These are phyloP conservation scores for Scutellaria baicalensis DNA, from an alignment of 257 asterid species.

Conservation along the genomic window DNA sequence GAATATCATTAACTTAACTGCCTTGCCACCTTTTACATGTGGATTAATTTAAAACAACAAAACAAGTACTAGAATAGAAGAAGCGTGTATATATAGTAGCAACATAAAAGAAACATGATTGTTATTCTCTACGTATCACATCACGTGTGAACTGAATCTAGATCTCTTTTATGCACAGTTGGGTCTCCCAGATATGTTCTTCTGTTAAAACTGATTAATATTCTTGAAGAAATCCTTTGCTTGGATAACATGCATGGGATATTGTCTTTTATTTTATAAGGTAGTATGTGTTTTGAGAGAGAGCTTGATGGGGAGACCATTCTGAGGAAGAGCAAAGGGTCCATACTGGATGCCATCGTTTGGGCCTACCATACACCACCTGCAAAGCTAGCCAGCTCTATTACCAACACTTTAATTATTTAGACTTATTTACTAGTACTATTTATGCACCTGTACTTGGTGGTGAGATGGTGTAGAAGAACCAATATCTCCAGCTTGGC, in stretches of 20 bases:
- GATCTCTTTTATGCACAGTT: conserved; percentile 30
- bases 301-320: conserved; percentile 80
- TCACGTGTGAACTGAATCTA: not conserved
- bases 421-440: too few species aligned
- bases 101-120: not conserved
- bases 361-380: conserved; percentile 87
- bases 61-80: too few species aligned
- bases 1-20: too few species aligned
- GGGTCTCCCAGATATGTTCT: conserved; percentile 34
- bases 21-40: too few species aligned
- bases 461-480: conserved; percentile 81
- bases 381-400: conserved; percentile 21
- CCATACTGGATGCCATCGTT: conserved; percentile 91
- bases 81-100: not conserved
- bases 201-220: conserved; percentile 10
- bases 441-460: conserved; percentile 94
- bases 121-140: too few species aligned
- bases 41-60: too few species aligned
- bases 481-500: conserved; percentile 92
- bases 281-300: conserved; percentile 35
- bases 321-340: conserved; percentile 94
- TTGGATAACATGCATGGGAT: too few species aligned
- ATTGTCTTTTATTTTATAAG: too few species aligned
- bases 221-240: not conserved
- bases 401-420: too few species aligned